phyloP scores from a whole-genome alignment of 2,329 filamentous ascomycete genomes.

The Diplodia seriata region DNA sequence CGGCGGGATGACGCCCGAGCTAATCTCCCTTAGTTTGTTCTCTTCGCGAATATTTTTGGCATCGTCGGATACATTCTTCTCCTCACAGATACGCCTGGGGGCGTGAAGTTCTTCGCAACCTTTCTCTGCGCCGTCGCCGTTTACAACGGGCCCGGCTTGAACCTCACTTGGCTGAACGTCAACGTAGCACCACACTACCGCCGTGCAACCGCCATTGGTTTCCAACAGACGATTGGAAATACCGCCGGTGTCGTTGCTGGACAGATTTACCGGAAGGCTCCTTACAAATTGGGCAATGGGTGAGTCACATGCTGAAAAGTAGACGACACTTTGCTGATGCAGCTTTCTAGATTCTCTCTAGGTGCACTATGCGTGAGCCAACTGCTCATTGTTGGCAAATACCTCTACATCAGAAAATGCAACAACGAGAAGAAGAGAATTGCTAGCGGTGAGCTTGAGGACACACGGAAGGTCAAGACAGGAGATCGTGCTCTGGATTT shows the following conservation, averaged over 20 bases:
- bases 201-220: conserved; percentile 55
- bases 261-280: conserved; percentile 51
- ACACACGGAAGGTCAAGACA: conserved; percentile 54
- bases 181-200: conserved; percentile 58
- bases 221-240: conserved; percentile 58
- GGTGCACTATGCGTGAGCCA: conserved; percentile 47
- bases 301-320: neutral
- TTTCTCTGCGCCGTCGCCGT: conserved; percentile 39
- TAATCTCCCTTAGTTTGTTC: conserved; percentile 28
- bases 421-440: conserved; percentile 53
- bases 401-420: conserved; percentile 53
- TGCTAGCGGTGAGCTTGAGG: conserved; percentile 51
- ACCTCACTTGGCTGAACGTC: conserved; percentile 57
- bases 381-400: conserved; percentile 50
- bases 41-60: conserved; percentile 35
- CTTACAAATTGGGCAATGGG: conserved; percentile 34
- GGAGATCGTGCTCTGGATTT: conserved; percentile 59
- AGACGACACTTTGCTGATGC: neutral
- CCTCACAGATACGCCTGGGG: conserved; percentile 20
- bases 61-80: conserved; percentile 39
- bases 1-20: neutral
- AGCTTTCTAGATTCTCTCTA: conserved; percentile 42
- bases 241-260: conserved; percentile 57
- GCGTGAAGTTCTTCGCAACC: conserved; percentile 39
- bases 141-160: conserved; percentile 51